Evolutionary conservation across 805 yeast species (phyloP), one percentile per base, ranked within the genome.

Genomic region (Candida mattraensis): DNA sequence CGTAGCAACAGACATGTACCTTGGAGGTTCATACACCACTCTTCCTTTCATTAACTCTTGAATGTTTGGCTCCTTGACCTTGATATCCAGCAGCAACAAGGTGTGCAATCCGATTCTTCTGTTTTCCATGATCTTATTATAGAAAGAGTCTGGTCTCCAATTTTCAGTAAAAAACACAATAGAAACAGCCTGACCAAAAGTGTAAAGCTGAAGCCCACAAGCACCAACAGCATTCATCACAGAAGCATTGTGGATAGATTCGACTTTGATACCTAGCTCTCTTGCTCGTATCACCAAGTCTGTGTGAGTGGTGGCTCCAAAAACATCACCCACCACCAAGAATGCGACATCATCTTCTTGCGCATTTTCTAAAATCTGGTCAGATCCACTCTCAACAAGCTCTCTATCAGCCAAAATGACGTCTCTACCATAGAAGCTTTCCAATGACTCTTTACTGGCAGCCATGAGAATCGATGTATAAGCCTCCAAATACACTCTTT

Each of bases 161-260:
- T 69, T 67, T 14, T 91, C 98, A 18, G 96, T 89, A 71, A 93
- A 91, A 59, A 93, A 93, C 3, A 93, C 98, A 59, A 93, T 69
- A 2, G 96, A 87, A n/a, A 91, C 91, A 8, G 98, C 88, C 66
- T 93, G 98, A 7, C 99, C 99, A 63, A 89, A 91, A 51, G 83
- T 88, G 63, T 91, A 91, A 40, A 91, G 70, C 62, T 91, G 99
- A 47, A 93, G 72, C 15, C 99, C 99, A 67, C 97, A 88, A 1
- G 97, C 95, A 13, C 99, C 99, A 17, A 91, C 95, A 0, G 98
- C 99, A 58, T 91, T 91, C 96, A 93, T 88, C 9, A 91, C 93
- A 12, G 96, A 85, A 1, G 99, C 99, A 61, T 91, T 91, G 66
- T 91, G 99, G 42, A 91, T 78, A 24, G 84, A 74, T 56, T 86